Evolutionary conservation across 768 basidiomycete genomes (phyloP).

Genomic region (Coprinopsis cinerea): DNA sequence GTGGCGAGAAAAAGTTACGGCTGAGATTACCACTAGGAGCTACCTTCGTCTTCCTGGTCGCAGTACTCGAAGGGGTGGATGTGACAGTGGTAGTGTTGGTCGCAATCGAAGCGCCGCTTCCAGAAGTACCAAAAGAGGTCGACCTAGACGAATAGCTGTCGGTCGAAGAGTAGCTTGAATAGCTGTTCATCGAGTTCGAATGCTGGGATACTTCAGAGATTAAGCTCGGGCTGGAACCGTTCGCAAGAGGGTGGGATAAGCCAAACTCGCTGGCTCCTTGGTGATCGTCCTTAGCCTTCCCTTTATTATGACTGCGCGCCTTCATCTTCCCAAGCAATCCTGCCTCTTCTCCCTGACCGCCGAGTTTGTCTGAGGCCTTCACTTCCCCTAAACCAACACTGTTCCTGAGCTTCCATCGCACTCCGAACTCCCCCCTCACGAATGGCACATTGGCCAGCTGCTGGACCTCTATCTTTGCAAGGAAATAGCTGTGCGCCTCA

Average conservation of each 20-base stretch:
- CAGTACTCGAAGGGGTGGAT: slow-evolving; percentile 2
- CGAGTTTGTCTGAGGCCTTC: slow-evolving; percentile 29
- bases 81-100: background rate
- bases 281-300: slow-evolving; percentile 7
- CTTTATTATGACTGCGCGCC: slow-evolving; percentile 1
- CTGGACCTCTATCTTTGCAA: slow-evolving; percentile 54
- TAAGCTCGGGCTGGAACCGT: slow-evolving; percentile 1
- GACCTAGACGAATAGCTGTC: slow-evolving; percentile 1
- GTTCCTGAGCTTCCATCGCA: slow-evolving; percentile 70
- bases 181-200: background rate
- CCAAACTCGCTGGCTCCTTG: slow-evolving; percentile 7
- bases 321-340: slow-evolving; percentile 11
- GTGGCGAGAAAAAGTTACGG: slow-evolving; percentile 8
- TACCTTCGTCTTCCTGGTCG: background rate
- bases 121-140: background rate
- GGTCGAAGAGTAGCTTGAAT: slow-evolving; percentile 4
- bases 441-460: slow-evolving; percentile 69
- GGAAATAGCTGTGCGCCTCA: slow-evolving; percentile 59
- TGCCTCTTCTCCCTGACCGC: slow-evolving; percentile 22
- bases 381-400: slow-evolving; percentile 17
- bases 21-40: slow-evolving; percentile 6
- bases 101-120: background rate
- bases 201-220: background rate
- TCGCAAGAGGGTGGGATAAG: background rate
- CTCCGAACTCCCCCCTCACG: slow-evolving; percentile 62